Conservation (phyloP, 805 yeast genomes). For the Wickerhamiella siamensis region DNA sequence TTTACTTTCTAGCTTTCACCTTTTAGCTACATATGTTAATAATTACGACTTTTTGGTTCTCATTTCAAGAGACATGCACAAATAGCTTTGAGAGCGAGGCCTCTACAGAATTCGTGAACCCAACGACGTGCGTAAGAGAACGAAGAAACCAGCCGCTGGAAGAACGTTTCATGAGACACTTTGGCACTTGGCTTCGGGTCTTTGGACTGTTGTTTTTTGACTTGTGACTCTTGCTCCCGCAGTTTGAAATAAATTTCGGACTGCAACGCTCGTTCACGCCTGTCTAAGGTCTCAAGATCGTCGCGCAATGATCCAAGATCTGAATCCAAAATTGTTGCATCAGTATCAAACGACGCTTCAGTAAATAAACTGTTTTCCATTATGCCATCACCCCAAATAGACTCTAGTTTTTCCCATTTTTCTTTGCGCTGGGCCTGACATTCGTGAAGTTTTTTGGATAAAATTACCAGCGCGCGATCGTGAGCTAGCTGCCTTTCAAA, state of each 20-base stretch:
- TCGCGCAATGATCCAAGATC: background rate
- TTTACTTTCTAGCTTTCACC: background rate
- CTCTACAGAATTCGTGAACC: too few species aligned
- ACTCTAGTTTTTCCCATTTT: background rate
- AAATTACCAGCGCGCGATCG: background rate
- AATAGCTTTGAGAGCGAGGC: background rate
- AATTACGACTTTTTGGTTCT: too few species aligned
- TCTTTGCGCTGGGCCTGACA: background rate
- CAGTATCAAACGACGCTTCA: background rate
- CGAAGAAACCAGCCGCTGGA: too few species aligned
- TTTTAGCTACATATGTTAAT: too few species aligned
- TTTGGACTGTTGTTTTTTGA: too few species aligned
- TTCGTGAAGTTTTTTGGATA: background rate
- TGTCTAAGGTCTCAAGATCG: background rate
- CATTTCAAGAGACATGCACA: background rate
- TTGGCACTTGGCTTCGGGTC: too few species aligned
- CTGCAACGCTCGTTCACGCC: background rate
- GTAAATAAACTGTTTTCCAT: background rate
- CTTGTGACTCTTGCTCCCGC: too few species aligned
- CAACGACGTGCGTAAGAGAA: too few species aligned
- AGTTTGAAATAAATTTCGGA: background rate
- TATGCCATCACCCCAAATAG: background rate
- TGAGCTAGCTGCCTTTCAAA: background rate
- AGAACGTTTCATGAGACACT: too few species aligned
- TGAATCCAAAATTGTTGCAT: background rate